Base-by-base conservation (phyloP, 2,329 filamentous ascomycete genomes). In the Ciborinia camelliae region DNA sequence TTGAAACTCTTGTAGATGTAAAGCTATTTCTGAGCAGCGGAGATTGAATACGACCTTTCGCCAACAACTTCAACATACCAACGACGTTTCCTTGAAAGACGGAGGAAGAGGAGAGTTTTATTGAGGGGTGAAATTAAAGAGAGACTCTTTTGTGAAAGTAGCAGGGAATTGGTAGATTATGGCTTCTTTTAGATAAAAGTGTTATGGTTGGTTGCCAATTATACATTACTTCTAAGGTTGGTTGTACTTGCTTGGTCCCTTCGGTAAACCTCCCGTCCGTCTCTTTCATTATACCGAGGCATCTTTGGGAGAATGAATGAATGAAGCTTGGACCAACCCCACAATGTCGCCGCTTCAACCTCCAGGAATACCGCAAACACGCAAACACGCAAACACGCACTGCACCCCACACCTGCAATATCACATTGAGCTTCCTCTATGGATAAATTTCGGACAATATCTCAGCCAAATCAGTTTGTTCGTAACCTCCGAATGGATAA, bases 41-140 rank as follows among this genome's bases (percentile, higher is more conserved):
- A 66, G 72, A 71, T 70, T 71, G 70, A 66, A 70, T 69, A 64
- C 74, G 72, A 66, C 72, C 67, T 64, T 71, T 74, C 51, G 71
- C 70, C 48, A 75, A 66, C 70, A 70, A 69, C 68, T 73, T 75
- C 73, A 75, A 75, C 74, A 75, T 75, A 68, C 73, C 66, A 66
- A 70, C 53, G 60, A 39, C 48, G 41, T 65, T 64, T 66, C 64
- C 20, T 59, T 45, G 47, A 53, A 61, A n/a, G n/a, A 47, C 66
- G 63, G 57, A 53, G 62, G 58, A 65, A 66, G 61, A 32, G 64
- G 30, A 62, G 32, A 28, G 35, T 53, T 50, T 65, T 62, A 48
- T 63, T 58, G 45, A 23, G 63, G 53, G 39, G 62, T 47, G 53
- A 57, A 67, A 64, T 67, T 65, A 65, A 63, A 59, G 64, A 67